Evolutionary conservation across 371 early-diverging fungal species (phyloP).

Genomic region (Mortierella sp.): DNA sequence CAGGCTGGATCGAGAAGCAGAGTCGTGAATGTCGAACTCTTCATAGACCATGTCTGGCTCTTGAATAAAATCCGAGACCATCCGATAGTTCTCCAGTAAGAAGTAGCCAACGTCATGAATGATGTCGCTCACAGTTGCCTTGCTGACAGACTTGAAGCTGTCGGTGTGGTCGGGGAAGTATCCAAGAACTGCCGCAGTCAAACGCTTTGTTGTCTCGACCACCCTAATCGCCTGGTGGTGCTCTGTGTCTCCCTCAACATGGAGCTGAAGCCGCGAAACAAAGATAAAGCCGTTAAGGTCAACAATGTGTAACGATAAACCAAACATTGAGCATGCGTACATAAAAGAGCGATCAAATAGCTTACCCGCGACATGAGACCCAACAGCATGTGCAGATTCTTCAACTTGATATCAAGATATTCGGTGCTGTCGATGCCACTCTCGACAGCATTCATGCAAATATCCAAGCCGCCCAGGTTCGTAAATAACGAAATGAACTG

Average conservation of each 20-base stretch:
- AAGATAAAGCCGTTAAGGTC: not conserved
- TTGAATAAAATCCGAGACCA: conserved; percentile 16
- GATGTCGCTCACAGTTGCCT: conserved; percentile 35
- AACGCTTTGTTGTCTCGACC: conserved; percentile 26
- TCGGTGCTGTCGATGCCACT: conserved; percentile 19
- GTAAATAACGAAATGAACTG: conserved; percentile 35
- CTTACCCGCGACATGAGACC: conserved; percentile 38
- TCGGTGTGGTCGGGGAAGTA: conserved; percentile 49
- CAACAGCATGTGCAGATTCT: conserved; percentile 21
- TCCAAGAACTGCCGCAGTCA: conserved; percentile 31
- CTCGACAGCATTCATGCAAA: conserved; percentile 40
- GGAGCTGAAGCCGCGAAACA: conserved; percentile 18
- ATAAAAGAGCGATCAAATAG: not conserved
- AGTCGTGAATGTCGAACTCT: conserved; percentile 38
- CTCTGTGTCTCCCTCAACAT: conserved; percentile 21
- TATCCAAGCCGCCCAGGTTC: conserved; percentile 31
- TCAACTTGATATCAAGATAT: conserved; percentile 24
- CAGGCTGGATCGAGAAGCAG: conserved; percentile 28
- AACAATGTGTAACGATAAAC: not conserved
- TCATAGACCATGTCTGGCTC: conserved; percentile 44
- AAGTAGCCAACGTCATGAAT: conserved; percentile 39
- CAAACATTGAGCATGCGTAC: not conserved
- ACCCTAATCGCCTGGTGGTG: conserved; percentile 14
- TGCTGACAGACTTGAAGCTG: conserved; percentile 40
- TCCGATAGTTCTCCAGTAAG: conserved; percentile 42